Base-by-base conservation (phyloP, 176 grass and related monocot species). In the Cocos nucifera region DNA sequence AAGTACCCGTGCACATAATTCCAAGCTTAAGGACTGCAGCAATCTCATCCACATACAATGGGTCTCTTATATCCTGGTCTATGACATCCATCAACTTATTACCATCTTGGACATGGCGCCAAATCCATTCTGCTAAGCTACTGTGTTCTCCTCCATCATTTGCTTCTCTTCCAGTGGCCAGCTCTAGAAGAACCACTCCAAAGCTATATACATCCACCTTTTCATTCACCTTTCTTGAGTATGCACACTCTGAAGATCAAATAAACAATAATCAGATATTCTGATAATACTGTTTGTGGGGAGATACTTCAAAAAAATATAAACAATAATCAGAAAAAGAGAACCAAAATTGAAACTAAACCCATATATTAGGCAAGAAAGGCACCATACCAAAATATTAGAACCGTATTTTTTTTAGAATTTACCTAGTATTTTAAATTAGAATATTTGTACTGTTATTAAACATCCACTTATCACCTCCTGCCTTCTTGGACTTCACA, bases 201-300 rank as follows among this genome's bases (percentile, higher is more conserved):
- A 88, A 98, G 79, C 93, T 98, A 77, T 92, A 98, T 12, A 88
- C 84, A 52, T 92, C 84, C 0, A 88, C 78, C 49, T 97, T 97
- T 77, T 88, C 84, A 17, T 75, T 83, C 19, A 85, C 54, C 60
- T 82, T 91, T 55, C 76, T 84, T 1, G 85, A 71, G 67, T 89
- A 89, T 4, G 61, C 81, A 9, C 78, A 85, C 72, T 89, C 89
- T 89, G 75, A 49, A 39, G 8, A 16, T 19, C 17, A 35, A 20
- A 62, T 27, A 27, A 35, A 56, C 35, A 44, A 44, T 44, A 44
- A 44, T 44, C 0, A 44, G 9, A 12, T 23, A 23, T 23, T 23
- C 23, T 23, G 2, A 23, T 23, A 23, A 23, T 23, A 23, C 23
- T 1, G 1, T 2, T 2, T 23, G 23, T 0, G 23, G 23, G 23